phyloP scores from a whole-genome alignment of 257 asterid genomes.

The Salvia splendens region DNA sequence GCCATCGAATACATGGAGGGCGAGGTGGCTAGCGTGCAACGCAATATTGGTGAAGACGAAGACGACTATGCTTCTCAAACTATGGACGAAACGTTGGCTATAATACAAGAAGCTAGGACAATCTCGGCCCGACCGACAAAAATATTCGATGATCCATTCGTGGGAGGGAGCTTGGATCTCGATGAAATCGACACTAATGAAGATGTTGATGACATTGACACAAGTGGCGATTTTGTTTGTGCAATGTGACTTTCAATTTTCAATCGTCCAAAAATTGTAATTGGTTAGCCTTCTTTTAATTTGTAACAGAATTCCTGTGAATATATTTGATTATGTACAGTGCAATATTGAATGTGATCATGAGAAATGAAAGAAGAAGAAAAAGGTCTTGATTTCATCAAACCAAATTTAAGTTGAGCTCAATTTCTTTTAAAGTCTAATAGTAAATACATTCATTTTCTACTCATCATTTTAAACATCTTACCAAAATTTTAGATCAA shows the following conservation, averaged over 20 bases:
- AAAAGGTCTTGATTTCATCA: no score
- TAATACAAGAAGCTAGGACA: constrained; percentile 67
- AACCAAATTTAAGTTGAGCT: no score
- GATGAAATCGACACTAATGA: constrained; percentile 67
- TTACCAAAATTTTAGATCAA: no score
- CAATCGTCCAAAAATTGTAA: no score
- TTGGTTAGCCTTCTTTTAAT: no score
- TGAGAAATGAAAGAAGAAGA: no score
- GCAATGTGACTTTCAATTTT: constrained; percentile 39
- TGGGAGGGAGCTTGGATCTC: constrained; percentile 63
- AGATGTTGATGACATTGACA: constrained; percentile 63
- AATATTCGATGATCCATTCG: constrained; percentile 31
- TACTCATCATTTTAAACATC: no score
- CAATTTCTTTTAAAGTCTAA: no score
- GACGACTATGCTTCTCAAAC: constrained; percentile 44
- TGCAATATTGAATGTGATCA: no score
- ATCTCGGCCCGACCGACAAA: constrained; percentile 35
- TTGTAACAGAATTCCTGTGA: no score
- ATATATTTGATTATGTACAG: no score
- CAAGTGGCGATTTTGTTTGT: constrained; percentile 83
- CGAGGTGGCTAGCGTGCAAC: constrained; percentile 47
- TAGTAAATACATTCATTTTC: no score
- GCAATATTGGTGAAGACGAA: constrained; percentile 8
- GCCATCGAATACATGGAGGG: constrained; percentile 54
- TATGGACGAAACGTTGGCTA: constrained; percentile 59